Percentiles rank a stretch among this genome's conserved stretches.
phyloP scores from a whole-genome alignment of 352 stramenopile genomes.

The Pythium angustatum region DNA sequence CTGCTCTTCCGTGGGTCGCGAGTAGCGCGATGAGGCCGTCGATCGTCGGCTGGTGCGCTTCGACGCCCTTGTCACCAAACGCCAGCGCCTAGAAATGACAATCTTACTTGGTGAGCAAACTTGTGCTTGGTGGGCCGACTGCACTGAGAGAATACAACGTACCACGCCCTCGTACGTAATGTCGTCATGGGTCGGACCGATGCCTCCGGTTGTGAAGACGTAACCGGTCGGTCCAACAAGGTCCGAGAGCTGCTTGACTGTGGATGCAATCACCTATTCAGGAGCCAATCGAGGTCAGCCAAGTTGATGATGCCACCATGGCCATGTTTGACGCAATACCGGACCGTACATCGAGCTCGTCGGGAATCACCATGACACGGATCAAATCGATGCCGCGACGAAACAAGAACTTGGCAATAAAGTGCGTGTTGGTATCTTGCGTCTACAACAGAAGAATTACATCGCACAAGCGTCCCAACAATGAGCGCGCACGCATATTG shows the following conservation, averaged over 20 bases:
- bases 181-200: conserved; percentile 86
- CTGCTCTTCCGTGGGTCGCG: conserved; percentile 29
- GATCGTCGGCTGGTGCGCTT: conserved; percentile 65
- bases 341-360: conserved; percentile 61
- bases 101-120: not conserved
- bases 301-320: not conserved
- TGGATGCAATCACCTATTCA: conserved; percentile 61
- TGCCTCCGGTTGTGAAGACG: conserved; percentile 84
- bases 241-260: conserved; percentile 72
- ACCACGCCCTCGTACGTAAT: conserved; percentile 89
- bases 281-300: not conserved
- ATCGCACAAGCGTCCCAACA: too few species aligned
- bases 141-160: conserved; percentile 13
- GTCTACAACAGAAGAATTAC: conserved; percentile 59
- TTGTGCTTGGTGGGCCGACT: too few species aligned
- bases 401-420: conserved; percentile 58
- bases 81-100: conserved; percentile 28
- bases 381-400: conserved; percentile 74
- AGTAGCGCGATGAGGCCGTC: conserved; percentile 46
- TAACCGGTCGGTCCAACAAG: conserved; percentile 75
- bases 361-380: conserved; percentile 75
- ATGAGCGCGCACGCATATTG: too few species aligned
- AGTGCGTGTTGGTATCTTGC: conserved; percentile 86
- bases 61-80: conserved; percentile 58
- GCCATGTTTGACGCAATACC: not conserved